A percentile compares a stretch with the other conserved stretches of the same genome.
Conservation (phyloP, 768 basidiomycete genomes). For the Hypholoma fasciculare region DNA sequence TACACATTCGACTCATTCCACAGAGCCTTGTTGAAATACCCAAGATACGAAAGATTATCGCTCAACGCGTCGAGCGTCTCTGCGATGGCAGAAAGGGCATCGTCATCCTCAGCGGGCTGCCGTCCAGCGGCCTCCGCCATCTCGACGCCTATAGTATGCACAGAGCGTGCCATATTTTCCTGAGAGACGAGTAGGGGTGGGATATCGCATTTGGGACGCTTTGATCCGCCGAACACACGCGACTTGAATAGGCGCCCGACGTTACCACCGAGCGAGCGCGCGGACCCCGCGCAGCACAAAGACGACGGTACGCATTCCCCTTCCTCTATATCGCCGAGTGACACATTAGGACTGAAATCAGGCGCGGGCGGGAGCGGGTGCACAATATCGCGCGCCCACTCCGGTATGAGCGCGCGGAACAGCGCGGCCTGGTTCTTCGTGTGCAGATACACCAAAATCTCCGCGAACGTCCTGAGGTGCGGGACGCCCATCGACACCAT, state of each 20-base stretch:
- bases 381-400: constrained; percentile 37
- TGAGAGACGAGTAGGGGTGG: not conserved
- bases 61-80: constrained; percentile 28
- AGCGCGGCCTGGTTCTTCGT: constrained; percentile 37
- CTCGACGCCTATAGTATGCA: constrained; percentile 25
- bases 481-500: constrained; percentile 32
- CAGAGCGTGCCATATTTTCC: constrained; percentile 1
- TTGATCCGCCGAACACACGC: not conserved
- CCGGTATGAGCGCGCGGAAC: constrained; percentile 34
- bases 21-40: constrained; percentile 29
- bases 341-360: not conserved
- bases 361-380: constrained; percentile 26
- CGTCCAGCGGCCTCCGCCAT: constrained; percentile 21
- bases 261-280: too few species aligned
- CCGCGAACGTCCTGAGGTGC: constrained; percentile 32
- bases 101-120: constrained; percentile 3
- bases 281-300: not conserved
- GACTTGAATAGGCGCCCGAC: constrained; percentile 1
- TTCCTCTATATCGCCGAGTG: not conserved
- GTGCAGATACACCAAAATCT: constrained; percentile 36
- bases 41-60: constrained; percentile 34
- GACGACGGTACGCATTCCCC: not conserved
- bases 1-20: constrained; percentile 33
- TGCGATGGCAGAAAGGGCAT: constrained; percentile 23
- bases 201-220: not conserved